Evolutionary conservation across 2,329 filamentous ascomycete genomes (phyloP).

Genomic region (Paracorniculantispora psalliotae): DNA sequence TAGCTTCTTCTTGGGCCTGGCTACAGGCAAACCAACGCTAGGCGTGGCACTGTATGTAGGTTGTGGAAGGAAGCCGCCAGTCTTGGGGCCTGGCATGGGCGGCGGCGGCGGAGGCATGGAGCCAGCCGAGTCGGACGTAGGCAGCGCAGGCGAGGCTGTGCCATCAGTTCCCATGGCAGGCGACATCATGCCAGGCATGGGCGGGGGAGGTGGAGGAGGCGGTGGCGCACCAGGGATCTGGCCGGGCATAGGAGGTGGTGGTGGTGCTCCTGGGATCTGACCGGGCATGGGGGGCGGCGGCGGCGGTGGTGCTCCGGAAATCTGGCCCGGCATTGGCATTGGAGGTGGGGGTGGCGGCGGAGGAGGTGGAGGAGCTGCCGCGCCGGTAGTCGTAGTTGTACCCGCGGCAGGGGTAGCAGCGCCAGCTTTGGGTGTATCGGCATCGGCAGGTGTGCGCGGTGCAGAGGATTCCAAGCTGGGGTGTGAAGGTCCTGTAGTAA

Average conservation of each 20-base stretch:
- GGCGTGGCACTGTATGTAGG: slow-evolving; percentile 48
- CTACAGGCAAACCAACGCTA: slow-evolving; percentile 68
- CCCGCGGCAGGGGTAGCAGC: slow-evolving; percentile 42
- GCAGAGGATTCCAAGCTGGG: slow-evolving; percentile 67
- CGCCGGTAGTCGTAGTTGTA: slow-evolving; percentile 29
- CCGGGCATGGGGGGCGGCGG: slow-evolving; percentile 35
- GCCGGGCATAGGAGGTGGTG: slow-evolving; percentile 35
- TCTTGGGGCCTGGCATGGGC: slow-evolving; percentile 62
- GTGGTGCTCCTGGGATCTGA: slow-evolving; percentile 25
- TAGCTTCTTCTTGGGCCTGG: slow-evolving; percentile 96
- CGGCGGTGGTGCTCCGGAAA: slow-evolving; percentile 29
- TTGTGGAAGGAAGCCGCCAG: slow-evolving; percentile 71
- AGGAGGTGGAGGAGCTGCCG: slow-evolving; percentile 30
- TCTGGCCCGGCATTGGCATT: slow-evolving; percentile 32
- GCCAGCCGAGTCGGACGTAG: slow-evolving; percentile 31
- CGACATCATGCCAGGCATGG: slow-evolving; percentile 32
- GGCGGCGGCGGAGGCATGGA: slow-evolving; percentile 52
- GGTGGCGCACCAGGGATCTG: slow-evolving; percentile 27
- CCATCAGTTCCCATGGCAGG: slow-evolving; percentile 34
- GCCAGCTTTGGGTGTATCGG: slow-evolving; percentile 52
- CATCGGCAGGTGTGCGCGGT: slow-evolving; percentile 62
- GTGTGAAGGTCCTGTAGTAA: slow-evolving; percentile 70
- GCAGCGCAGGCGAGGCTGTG: slow-evolving; percentile 38
- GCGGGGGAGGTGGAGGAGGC: slow-evolving; percentile 32
- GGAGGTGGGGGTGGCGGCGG: slow-evolving; percentile 44